Percentiles rank a stretch among this genome's conserved stretches.
Evolutionary conservation across 768 basidiomycete species (phyloP).

Genomic region (Pisolithus sp.): DNA sequence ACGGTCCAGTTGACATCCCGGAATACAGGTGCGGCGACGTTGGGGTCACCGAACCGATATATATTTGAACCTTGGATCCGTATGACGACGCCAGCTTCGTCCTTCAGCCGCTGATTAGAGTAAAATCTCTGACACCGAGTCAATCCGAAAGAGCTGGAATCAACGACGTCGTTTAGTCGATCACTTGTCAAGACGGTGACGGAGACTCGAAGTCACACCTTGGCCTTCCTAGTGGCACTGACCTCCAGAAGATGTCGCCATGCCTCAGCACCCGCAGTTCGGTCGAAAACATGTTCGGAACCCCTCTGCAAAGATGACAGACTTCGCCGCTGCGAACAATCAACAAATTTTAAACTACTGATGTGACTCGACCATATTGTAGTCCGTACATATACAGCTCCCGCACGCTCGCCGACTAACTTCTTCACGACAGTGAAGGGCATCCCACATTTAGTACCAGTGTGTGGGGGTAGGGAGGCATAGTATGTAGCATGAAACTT

Average conservation of each 20-base stretch:
- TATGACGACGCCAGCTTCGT: slow-evolving; percentile 18
- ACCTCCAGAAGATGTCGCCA: background rate
- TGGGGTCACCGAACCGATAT: slow-evolving; percentile 54
- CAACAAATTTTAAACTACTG: no score
- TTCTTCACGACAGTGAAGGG: no score
- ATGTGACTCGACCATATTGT: no score
- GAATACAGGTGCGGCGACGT: slow-evolving; percentile 42
- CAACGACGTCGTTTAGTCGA: background rate
- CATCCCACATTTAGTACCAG: no score
- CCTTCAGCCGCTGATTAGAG: background rate
- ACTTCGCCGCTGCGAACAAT: no score
- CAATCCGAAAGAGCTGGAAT: background rate
- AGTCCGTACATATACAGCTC: no score
- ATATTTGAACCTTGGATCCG: slow-evolving; percentile 45
- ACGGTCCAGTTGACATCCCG: slow-evolving; percentile 54
- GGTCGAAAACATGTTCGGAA: background rate
- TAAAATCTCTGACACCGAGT: slow-evolving; percentile 2
- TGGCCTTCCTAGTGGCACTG: background rate
- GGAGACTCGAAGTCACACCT: background rate
- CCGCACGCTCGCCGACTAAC: no score
- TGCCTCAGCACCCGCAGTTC: background rate
- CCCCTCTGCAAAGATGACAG: no score
- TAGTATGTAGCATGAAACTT: no score
- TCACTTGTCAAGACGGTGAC: background rate
- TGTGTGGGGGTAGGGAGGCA: no score